Percentiles rank a stretch among this genome's conserved stretches.
These are phyloP conservation scores for Cajanus cajan DNA, from an alignment of 306 rosid genomes.

Conservation along the genomic window DNA sequence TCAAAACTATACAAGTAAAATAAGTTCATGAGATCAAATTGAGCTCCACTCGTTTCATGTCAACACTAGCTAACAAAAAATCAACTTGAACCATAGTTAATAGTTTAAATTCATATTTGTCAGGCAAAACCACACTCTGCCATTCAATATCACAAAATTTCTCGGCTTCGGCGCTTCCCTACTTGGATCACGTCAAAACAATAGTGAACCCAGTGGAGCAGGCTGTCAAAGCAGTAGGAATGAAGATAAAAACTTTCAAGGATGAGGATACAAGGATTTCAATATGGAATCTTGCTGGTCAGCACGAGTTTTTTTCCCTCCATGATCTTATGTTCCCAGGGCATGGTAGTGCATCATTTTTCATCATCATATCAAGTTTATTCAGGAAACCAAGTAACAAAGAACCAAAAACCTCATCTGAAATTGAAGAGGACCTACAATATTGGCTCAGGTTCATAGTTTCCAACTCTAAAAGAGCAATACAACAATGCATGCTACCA, in stretches of 20 bases:
- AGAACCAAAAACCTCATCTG: constrained; percentile 65
- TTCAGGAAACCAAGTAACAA: constrained; percentile 71
- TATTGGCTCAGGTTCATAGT: constrained; percentile 96
- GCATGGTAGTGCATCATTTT: constrained; percentile 85
- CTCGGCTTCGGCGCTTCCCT: constrained; percentile 62
- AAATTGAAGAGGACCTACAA: constrained; percentile 92
- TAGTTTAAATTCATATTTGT: constrained; percentile 28
- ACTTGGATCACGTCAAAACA: constrained; percentile 81
- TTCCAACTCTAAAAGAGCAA: constrained; percentile 81
- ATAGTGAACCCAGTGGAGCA: constrained; percentile 87
- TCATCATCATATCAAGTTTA: constrained; percentile 70
- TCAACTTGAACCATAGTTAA: background rate
- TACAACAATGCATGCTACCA: constrained; percentile 84
- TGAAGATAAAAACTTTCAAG: constrained; percentile 79
- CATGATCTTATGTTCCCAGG: constrained; percentile 98
- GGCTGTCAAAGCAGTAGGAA: constrained; percentile 69
- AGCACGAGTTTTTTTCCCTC: constrained; percentile 83
- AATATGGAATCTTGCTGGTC: constrained; percentile 93
- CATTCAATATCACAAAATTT: constrained; percentile 77
- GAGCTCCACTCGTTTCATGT: constrained; percentile 6
- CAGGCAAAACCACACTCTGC: constrained; percentile 87
- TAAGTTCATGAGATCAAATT: constrained; percentile 11
- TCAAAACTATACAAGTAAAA: background rate
- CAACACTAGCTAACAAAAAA: background rate
- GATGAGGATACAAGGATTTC: constrained; percentile 81